Base-by-base conservation (phyloP, 176 grass and related monocot genomes). In the Oryza glaberrima region DNA sequence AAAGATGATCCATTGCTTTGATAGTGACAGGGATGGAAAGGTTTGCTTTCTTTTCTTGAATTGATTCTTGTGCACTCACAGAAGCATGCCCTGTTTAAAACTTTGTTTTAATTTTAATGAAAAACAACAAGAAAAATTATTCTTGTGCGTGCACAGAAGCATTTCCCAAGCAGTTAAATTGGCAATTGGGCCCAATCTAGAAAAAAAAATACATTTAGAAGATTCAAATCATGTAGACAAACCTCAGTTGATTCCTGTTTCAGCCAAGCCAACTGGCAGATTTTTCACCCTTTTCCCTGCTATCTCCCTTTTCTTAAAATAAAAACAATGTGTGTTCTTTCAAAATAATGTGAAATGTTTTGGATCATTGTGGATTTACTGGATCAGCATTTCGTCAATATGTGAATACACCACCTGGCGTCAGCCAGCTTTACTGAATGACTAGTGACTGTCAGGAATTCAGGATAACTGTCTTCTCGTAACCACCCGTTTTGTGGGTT, bases 1-100 rank as follows among this genome's bases (percentile, higher is more conserved):
- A 81, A 92, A 87, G 60, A 96, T 98, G 96, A 88, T 98, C 38
- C 87, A 17, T 79, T 98, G 70, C 81, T 98, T 98, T 88, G 93
- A 96, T 71, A 84, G 75, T 73, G 91, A 96, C 17, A 54, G 89
- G 80, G 90, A 98, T 85, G 90, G 96, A 88, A 95, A 94, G 93
- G 96, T 94, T 69, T 84, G 84, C 34, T 48, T 66, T 67, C 25
- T 43, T 80, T 73, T 69, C 22, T 63, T 43, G 7, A 15, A 48
- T 44, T 44, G 43, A 44, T 44, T 44, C 43, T 44, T 44, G 8
- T 44, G 43, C 43, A 44, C 43, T 44, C 43, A 44, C 43, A 44
- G 43, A 10, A 44, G 43, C 9, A 44, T 44, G 43, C 43, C 7
- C 36, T 51, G 25, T 52, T 75, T 74, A 15, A 43, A 46, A 26